phyloP scores from a whole-genome alignment of 2,329 filamentous ascomycete species.

The Sarocladium strictum region DNA sequence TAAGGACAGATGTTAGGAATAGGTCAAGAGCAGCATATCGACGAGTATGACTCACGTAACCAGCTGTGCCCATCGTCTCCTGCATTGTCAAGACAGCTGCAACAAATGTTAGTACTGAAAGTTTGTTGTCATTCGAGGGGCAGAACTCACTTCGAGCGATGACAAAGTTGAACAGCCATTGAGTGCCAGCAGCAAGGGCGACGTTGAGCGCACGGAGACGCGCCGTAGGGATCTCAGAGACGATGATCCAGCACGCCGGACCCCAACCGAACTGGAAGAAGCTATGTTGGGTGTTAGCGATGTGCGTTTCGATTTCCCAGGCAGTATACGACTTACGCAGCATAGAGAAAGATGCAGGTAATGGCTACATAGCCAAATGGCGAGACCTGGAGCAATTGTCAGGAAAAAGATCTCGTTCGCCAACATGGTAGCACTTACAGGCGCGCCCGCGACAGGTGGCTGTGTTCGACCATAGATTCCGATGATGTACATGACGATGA shows the following conservation, averaged over 20 bases:
- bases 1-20: constrained; percentile 10
- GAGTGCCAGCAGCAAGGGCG: constrained; percentile 59
- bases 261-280: constrained; percentile 69
- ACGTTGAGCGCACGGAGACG: constrained; percentile 62
- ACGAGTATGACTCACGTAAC: constrained; percentile 28
- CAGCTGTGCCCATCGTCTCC: constrained; percentile 38
- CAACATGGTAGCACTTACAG: constrained; percentile 25
- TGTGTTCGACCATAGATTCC: constrained; percentile 63
- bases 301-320: too few species aligned
- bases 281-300: constrained; percentile 18
- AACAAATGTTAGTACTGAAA: background rate
- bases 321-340: too few species aligned
- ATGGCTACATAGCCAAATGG: constrained; percentile 65
- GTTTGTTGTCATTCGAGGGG: background rate
- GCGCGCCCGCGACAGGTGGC: constrained; percentile 45
- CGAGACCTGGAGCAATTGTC: constrained; percentile 36
- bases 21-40: background rate
- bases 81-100: constrained; percentile 60
- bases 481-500: constrained; percentile 60
- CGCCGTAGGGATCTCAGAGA: constrained; percentile 62
- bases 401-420: background rate
- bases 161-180: constrained; percentile 72
- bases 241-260: constrained; percentile 67
- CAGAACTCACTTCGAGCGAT: constrained; percentile 49
- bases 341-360: constrained; percentile 67